Evolutionary conservation across 2,329 filamentous ascomycete species (phyloP).

Genomic region (Calonectria naviculata): DNA sequence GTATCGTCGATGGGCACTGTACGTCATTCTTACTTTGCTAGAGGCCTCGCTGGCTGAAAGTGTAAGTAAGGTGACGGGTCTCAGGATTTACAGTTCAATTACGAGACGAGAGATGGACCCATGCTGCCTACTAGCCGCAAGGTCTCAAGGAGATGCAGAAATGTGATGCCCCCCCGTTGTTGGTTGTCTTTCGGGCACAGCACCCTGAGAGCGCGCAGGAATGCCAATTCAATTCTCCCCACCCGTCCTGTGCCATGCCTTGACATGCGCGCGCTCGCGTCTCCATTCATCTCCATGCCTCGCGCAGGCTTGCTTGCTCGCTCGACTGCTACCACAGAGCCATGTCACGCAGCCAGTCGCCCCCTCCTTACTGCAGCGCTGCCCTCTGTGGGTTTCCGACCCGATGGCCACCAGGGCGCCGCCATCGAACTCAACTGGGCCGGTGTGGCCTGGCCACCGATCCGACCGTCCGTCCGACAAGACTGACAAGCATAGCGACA

Average conservation of each 20-base stretch:
- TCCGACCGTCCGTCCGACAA: background rate
- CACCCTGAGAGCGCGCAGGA: background rate
- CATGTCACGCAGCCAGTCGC: slow-evolving; percentile 24
- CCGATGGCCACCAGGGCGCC: slow-evolving; percentile 10
- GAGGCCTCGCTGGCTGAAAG: slow-evolving; percentile 9
- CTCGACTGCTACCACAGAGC: slow-evolving; percentile 24
- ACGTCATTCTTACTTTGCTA: slow-evolving; percentile 9
- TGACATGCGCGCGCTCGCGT: background rate
- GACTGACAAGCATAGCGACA: background rate
- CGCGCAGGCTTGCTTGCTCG: slow-evolving; percentile 28
- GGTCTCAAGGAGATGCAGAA: background rate
- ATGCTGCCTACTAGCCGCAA: slow-evolving; percentile 6
- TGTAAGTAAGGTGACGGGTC: slow-evolving; percentile 18
- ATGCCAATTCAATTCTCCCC: slow-evolving; percentile 7
- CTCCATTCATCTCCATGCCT: slow-evolving; percentile 24
- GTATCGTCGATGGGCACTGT: background rate
- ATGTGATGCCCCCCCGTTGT: background rate
- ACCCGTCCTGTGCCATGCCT: slow-evolving; percentile 7
- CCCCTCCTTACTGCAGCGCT: background rate
- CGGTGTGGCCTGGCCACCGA: background rate
- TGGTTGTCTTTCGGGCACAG: slow-evolving; percentile 5
- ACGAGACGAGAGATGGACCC: background rate
- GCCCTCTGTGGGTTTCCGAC: background rate
- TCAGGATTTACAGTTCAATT: slow-evolving; percentile 16
- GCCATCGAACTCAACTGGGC: background rate